Evolutionary conservation across 345 rosid species (phyloP).

Genomic region (Reutealis trisperma): DNA sequence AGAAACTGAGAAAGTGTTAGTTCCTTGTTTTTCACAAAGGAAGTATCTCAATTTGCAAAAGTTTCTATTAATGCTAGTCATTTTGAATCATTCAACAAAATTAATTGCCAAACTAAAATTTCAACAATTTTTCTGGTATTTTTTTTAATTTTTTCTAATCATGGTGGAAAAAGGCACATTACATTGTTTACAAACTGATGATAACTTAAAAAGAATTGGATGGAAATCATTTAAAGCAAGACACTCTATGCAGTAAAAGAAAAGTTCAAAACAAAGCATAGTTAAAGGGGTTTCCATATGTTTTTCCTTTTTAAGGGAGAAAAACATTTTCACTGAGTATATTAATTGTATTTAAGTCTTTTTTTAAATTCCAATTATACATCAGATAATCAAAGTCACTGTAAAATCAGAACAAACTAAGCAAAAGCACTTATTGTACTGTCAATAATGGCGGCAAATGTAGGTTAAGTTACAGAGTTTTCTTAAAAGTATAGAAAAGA

Average conservation of each 20-base stretch:
- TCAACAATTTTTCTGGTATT: too few relatives aligned
- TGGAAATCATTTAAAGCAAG: background rate
- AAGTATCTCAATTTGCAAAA: background rate
- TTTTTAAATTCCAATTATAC: background rate
- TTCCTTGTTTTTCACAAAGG: background rate
- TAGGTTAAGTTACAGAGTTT: background rate
- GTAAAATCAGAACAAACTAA: background rate
- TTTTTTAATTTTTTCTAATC: too few relatives aligned
- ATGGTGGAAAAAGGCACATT: too few relatives aligned
- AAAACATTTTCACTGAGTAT: background rate
- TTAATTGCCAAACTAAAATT: too few relatives aligned
- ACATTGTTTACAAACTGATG: too few relatives aligned
- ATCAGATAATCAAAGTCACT: background rate
- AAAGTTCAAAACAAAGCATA: background rate
- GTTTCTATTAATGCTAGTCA: background rate
- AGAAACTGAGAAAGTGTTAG: background rate
- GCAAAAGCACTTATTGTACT: background rate
- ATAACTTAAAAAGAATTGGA: background rate
- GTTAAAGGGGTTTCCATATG: background rate
- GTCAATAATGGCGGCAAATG: background rate
- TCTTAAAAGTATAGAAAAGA: background rate
- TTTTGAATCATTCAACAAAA: background rate
- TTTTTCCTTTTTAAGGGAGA: background rate
- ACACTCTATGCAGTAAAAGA: background rate
- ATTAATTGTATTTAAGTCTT: background rate